Evolutionary conservation across 768 basidiomycete genomes (phyloP).

Genomic region (Boletus tomentosulus): DNA sequence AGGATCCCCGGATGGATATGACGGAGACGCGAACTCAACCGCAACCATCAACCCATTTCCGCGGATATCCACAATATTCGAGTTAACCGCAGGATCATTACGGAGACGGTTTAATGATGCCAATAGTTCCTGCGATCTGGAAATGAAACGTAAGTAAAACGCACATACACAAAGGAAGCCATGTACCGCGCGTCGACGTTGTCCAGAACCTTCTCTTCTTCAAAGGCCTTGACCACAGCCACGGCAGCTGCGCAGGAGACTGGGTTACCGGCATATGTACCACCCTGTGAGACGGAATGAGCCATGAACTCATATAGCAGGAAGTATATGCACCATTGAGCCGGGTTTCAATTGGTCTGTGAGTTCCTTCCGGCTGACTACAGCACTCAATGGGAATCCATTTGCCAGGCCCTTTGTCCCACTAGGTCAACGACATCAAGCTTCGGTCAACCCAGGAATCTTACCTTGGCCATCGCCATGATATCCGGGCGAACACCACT

Average conservation of each 20-base stretch:
- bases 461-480: conserved; percentile 81
- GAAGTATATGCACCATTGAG: conserved; percentile 53
- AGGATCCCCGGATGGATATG: conserved; percentile 50
- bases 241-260: conserved; percentile 89
- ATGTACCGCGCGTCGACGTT: conserved; percentile 72
- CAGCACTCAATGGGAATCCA: conserved; percentile 89
- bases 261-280: conserved; percentile 90
- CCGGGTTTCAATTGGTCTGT: conserved; percentile 77
- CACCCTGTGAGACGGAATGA: conserved; percentile 47
- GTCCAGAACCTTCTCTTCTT: conserved; percentile 73
- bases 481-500: conserved; percentile 87
- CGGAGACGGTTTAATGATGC: conserved; percentile 53
- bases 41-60: conserved; percentile 89
- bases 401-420: conserved; percentile 68
- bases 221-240: conserved; percentile 74
- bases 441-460: neutral
- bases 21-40: conserved; percentile 69
- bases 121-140: conserved; percentile 72
- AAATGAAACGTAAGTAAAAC: conserved; percentile 1
- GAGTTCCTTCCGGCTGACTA: conserved; percentile 75
- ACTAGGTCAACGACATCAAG: conserved; percentile 5
- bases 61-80: conserved; percentile 78
- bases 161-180: neutral
- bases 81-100: conserved; percentile 45
- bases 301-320: neutral